Evolutionary conservation across 345 rosid genomes (phyloP), one percentile per base, ranked within the genome.

Genomic region (Heritiera fomes): DNA sequence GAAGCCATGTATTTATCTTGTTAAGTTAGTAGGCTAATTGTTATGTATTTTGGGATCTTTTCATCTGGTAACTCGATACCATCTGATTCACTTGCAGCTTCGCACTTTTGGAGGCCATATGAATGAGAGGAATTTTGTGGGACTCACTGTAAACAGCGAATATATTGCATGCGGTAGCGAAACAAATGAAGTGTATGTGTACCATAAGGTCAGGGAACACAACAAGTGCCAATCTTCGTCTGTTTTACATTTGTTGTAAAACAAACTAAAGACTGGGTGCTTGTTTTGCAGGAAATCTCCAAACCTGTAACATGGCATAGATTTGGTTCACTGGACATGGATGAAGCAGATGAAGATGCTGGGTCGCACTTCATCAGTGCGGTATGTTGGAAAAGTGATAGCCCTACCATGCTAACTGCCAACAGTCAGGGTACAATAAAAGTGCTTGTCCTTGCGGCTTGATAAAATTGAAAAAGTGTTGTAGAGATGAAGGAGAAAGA

Each of bases 101-200:
- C 93, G 95, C 5, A 90, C 97, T 13, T 89, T 94, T 62, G 89
- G 84, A 84, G 97, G 98, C 71, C 99, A 96, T 84, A 88, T 91
- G 18, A 96, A 96, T 66, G 97, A 96, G 88, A 96, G 92, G 88
- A 96, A 96, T 80, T 94, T 94, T 52, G 99, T 94, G 43, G 99
- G 99, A 73, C 92, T 96, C 56, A 86, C 95, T 0, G 98, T 96
- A 70, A 96, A 90, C 77, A 87, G 91, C 2, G 92, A 94, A 81
- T 94, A 88, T 84, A 90, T 96, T 6, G 94, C 97, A 5, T 96
- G 99, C 10, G 99, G 99, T 74, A 96, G 99, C 46, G 99, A 96
- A 86, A 88, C 93, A 77, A 96, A 94, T 75, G 99, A 96, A 85
- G 99, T 94, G 50, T 92, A 85, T 68, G 97, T 92, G 81, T 96